Conservation (phyloP, 192 early-diverging fungal species). For the Gorgonomyces haynaldii region DNA sequence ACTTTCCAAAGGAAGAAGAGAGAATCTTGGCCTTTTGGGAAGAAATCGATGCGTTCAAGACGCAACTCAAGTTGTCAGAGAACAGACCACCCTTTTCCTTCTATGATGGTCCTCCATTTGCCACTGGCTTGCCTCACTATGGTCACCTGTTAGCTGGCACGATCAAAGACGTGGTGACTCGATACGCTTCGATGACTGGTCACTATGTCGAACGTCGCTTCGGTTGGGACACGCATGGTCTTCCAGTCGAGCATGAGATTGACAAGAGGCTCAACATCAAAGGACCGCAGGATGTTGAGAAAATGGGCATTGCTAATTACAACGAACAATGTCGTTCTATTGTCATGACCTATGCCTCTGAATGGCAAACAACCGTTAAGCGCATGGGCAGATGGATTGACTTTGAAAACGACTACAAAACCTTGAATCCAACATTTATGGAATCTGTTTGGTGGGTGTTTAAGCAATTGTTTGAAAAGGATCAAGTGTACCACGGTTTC, state of each 20-base stretch:
- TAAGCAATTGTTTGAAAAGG: slow-evolving; percentile 89
- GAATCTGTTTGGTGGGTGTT: slow-evolving; percentile 99
- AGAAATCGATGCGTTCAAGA: slow-evolving; percentile 94
- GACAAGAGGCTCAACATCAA: slow-evolving; percentile 85
- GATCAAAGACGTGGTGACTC: slow-evolving; percentile 98
- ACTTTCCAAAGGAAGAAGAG: slow-evolving; percentile 91
- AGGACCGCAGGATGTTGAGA: slow-evolving; percentile 75
- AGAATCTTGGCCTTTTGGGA: slow-evolving; percentile 90
- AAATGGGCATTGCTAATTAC: slow-evolving; percentile 93
- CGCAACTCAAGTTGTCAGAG: slow-evolving; percentile 80
- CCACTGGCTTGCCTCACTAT: slow-evolving; percentile 96
- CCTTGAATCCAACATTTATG: slow-evolving; percentile 91
- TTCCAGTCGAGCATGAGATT: slow-evolving; percentile 93
- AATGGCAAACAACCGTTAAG: slow-evolving; percentile 90
- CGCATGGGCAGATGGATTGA: slow-evolving; percentile 99
- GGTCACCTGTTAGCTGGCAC: slow-evolving; percentile 97
- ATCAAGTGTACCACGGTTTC: slow-evolving; percentile 87
- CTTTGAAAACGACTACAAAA: slow-evolving; percentile 99
- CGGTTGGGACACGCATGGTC: slow-evolving; percentile 93
- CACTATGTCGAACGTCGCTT: slow-evolving; percentile 95
- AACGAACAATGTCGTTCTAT: slow-evolving; percentile 93
- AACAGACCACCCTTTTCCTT: slow-evolving; percentile 80
- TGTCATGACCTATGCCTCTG: slow-evolving; percentile 87
- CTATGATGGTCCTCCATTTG: slow-evolving; percentile 98
- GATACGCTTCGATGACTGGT: slow-evolving; percentile 89